Evolutionary conservation across 139 green algal species (phyloP).

Genomic region (Pycnococcus provasolii): DNA sequence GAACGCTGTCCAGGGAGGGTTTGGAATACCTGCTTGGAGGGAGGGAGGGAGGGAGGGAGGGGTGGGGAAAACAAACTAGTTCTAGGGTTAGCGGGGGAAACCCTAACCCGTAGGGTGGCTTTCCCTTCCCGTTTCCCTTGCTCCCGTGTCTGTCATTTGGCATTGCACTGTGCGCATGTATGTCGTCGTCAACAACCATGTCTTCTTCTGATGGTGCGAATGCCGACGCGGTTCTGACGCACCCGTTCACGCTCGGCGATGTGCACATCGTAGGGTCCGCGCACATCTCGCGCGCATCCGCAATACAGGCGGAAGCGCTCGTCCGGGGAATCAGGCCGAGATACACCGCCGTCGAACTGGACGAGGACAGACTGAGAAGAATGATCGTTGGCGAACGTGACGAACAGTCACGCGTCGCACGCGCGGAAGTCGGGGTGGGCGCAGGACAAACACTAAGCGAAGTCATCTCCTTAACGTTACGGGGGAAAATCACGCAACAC

Average conservation of each 20-base stretch:
- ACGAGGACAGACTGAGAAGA: background rate
- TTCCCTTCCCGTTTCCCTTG: too few species aligned
- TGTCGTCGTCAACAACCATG: too few species aligned
- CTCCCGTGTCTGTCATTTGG: too few species aligned
- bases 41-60: too few species aligned
- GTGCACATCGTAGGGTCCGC: constrained; percentile 6
- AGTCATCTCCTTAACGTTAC: background rate
- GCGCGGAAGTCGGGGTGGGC: background rate
- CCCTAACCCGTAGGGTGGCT: too few species aligned
- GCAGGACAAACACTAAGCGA: background rate
- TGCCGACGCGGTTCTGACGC: background rate
- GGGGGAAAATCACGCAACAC: background rate
- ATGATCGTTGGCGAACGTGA: background rate
- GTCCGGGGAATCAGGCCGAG: background rate
- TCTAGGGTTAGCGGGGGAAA: too few species aligned
- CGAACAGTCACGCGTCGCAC: background rate
- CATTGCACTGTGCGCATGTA: too few species aligned
- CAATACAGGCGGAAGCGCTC: background rate
- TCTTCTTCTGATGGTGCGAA: too few species aligned
- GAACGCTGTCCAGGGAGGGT: too few species aligned
- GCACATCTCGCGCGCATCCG: background rate
- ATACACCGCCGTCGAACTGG: background rate
- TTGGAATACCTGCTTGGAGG: too few species aligned
- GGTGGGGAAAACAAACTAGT: too few species aligned
- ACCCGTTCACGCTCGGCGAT: background rate